These are phyloP conservation scores for Chrysosphaeria jannelii DNA, from an alignment of 2,329 filamentous ascomycete genomes.

Conservation along the genomic window DNA sequence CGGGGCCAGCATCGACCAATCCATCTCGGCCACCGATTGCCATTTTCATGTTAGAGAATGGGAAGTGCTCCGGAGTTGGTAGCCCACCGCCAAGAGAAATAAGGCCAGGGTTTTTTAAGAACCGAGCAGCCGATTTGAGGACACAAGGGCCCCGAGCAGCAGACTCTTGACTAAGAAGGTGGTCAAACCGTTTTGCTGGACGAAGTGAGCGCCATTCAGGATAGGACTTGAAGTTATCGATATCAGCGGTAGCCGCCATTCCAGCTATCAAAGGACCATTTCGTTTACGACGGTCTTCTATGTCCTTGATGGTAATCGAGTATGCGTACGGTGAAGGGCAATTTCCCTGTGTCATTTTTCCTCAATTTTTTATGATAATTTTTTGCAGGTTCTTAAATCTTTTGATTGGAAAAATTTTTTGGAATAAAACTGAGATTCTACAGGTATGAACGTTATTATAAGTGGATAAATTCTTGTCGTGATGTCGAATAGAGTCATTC, in stretches of 20 bases:
- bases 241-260: slow-evolving; percentile 46
- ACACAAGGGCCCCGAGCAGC: slow-evolving; percentile 29
- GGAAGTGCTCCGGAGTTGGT: slow-evolving; percentile 72
- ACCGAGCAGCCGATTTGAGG: slow-evolving; percentile 58
- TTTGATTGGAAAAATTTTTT: too few relatives aligned
- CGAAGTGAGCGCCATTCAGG: slow-evolving; percentile 22
- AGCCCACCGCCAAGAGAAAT: slow-evolving; percentile 84
- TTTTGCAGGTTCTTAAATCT: too few relatives aligned
- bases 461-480: too few relatives aligned
- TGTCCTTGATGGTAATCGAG: slow-evolving; percentile 28
- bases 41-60: slow-evolving; percentile 54
- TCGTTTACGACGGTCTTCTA: slow-evolving; percentile 36
- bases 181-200: slow-evolving; percentile 56
- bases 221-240: slow-evolving; percentile 56
- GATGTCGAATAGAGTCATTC: too few relatives aligned
- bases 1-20: slow-evolving; percentile 22
- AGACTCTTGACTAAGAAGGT: slow-evolving; percentile 30
- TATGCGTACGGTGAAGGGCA: too few relatives aligned
- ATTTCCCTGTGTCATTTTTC: too few relatives aligned
- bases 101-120: slow-evolving; percentile 50
- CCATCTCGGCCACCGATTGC: slow-evolving; percentile 25
- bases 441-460: too few relatives aligned
- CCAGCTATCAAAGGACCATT: slow-evolving; percentile 41
- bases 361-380: too few relatives aligned
- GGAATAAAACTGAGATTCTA: too few relatives aligned